A percentile compares a stretch with the other conserved stretches of the same genome.
Conservation (phyloP, 257 asterid genomes). For the Coffea canephora region DNA sequence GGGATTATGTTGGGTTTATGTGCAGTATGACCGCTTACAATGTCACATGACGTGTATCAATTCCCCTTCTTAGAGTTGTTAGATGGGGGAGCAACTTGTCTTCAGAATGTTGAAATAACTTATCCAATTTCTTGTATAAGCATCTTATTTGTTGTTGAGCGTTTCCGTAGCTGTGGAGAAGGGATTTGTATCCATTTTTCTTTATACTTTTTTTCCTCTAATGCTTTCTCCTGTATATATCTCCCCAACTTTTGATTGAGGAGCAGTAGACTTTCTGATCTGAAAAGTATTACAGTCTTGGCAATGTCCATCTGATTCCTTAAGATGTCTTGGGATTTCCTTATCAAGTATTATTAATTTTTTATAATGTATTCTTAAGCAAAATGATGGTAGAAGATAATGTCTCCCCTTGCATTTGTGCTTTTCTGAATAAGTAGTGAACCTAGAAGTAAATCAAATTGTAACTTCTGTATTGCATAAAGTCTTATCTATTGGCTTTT, state of each 20-base stretch:
- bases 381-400: neutral
- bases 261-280: neutral
- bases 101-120: neutral
- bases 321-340: neutral
- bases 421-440: neutral
- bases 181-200: neutral
- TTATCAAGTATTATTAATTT: neutral
- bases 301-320: neutral
- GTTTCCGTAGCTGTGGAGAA: neutral
- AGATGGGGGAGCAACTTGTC: neutral
- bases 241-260: neutral
- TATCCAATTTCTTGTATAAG: neutral
- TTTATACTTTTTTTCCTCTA: neutral
- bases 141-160: neutral
- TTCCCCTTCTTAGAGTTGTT: conserved; percentile 1
- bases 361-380: neutral
- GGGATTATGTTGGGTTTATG: neutral
- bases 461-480: neutral
- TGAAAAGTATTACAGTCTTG: neutral
- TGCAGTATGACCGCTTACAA: neutral
- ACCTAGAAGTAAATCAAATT: neutral
- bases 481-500: neutral
- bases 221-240: neutral
- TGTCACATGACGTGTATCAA: neutral
- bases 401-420: neutral